Base-by-base conservation (phyloP, 1,139 yeast species). In the Geotrichum phurueaensis region DNA sequence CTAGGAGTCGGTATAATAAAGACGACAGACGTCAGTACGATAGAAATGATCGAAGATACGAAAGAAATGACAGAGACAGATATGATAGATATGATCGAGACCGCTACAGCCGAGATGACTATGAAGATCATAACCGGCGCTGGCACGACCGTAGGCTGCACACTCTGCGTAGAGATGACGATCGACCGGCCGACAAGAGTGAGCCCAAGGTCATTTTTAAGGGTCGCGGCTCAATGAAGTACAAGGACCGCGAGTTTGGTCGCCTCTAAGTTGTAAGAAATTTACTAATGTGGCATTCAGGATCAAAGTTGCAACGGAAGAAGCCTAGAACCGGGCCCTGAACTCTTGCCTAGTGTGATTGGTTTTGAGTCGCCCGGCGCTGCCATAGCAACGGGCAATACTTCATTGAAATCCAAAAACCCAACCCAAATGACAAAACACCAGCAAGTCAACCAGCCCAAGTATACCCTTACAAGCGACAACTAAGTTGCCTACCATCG, bases 171-270 rank as follows among this genome's bases (percentile, higher is more conserved):
- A 36, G 45, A 29, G 27, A 18, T 15, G 55, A 51, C n/a, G 45
- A 51, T 27, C 33, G 58, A 53, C 23, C 25, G 20, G 15, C 18
- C 45, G 22, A 33, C 48, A n/a, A 53, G 54, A 48, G 15, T 25
- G 25, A 47, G 10, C 53, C 61, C 4, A 60, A 62, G 13, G 56
- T 68, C 10, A 60, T 69, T 10, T 61, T 70, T 50, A 70, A 70
- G 54, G 73, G 73, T 1, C 64, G 73, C n/a, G 73, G 73, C 10
- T 61, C 65, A 0, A 70, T 69, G 72, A 67, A 66, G 51, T 69
- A 56, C 56, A 61, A 68, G 60, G 70, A 73, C 7, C 27, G 27
- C 10, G 57, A 54, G 18, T 54, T 54, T 54, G 57, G 57, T 12
- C 15, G 56, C 10, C 56, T 53, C 12, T 31, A n/a, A 52, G 47